phyloP scores from a whole-genome alignment of 169 alveolate genomes.

The Cyclospora cayetanensis region DNA sequence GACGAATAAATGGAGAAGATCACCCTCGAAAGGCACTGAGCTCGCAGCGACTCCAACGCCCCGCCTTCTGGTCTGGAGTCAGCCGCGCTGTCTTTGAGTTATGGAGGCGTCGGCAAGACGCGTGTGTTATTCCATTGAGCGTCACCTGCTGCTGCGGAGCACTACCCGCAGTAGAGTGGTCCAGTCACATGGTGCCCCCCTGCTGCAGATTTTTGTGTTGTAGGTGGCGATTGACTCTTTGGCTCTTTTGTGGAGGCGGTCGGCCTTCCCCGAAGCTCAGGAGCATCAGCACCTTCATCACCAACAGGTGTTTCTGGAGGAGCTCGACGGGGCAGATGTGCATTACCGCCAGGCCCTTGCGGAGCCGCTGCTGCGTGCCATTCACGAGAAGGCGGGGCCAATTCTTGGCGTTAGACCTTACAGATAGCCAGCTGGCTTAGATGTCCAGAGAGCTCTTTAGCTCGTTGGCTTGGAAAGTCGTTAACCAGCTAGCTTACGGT shows the following conservation, averaged over 20 bases:
- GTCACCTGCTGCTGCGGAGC: background rate
- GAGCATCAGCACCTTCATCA: background rate
- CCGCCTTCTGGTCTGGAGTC: no score
- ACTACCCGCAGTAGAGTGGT: background rate
- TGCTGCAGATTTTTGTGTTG: background rate
- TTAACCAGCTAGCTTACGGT: no score
- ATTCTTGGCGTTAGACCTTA: background rate
- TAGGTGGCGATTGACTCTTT: constrained; percentile 11
- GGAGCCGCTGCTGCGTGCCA: constrained; percentile 15
- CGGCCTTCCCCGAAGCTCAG: background rate
- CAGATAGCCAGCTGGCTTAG: background rate
- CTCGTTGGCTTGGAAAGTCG: background rate
- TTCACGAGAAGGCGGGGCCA: background rate
- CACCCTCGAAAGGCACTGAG: no score
- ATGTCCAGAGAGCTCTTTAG: background rate
- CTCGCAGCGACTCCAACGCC: no score
- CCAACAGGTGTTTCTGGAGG: background rate
- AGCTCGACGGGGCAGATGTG: constrained; percentile 23
- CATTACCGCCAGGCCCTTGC: constrained; percentile 30
- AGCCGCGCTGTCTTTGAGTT: no score
- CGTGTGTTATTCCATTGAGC: no score
- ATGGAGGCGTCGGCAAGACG: no score
- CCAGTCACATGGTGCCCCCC: background rate
- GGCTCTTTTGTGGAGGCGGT: background rate
- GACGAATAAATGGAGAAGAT: no score